Conservation (phyloP, 2,329 filamentous ascomycete species). For the Cytospora chrysosperma region DNA sequence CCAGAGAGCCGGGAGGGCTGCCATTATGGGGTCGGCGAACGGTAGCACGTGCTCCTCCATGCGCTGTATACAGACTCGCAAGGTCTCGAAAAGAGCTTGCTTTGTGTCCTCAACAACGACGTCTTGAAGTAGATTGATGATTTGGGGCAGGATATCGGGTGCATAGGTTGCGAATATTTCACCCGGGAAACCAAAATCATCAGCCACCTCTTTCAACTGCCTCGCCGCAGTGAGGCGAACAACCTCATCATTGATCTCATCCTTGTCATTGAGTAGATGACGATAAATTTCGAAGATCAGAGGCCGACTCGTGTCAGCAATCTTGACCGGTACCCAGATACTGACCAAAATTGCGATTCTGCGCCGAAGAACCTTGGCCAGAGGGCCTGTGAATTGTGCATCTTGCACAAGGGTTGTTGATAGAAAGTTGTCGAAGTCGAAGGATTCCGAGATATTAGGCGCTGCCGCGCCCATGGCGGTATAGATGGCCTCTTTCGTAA, state of each 20-base stretch:
- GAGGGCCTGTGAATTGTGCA: conserved; percentile 60
- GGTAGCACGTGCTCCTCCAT: conserved; percentile 70
- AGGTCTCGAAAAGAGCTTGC: conserved; percentile 83
- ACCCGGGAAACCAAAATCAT: conserved; percentile 79
- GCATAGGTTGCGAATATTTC: conserved; percentile 76
- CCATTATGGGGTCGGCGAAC: conserved; percentile 78
- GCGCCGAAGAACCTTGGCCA: conserved; percentile 80
- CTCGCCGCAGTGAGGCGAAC: conserved; percentile 89
- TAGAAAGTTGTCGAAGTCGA: conserved; percentile 84
- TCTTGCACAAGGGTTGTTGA: conserved; percentile 74
- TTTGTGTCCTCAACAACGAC: conserved; percentile 85
- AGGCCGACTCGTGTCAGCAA: conserved; percentile 65
- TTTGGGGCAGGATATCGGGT: conserved; percentile 65
- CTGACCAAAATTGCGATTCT: conserved; percentile 86
- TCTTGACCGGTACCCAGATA: conserved; percentile 82
- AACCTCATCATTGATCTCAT: conserved; percentile 82
- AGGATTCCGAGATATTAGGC: conserved; percentile 66
- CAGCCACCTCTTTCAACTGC: conserved; percentile 75
- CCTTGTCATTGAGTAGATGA: conserved; percentile 75
- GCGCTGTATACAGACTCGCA: conserved; percentile 75
- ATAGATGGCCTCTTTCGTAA: conserved; percentile 92
- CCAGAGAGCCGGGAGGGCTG: conserved; percentile 80
- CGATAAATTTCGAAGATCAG: conserved; percentile 87
- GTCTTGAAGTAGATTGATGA: conserved; percentile 77
- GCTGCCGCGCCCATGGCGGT: conserved; percentile 87